These are phyloP conservation scores for Neoscytalidium dimidiatum DNA, from an alignment of 2,329 filamentous ascomycete species.

Conservation along the genomic window DNA sequence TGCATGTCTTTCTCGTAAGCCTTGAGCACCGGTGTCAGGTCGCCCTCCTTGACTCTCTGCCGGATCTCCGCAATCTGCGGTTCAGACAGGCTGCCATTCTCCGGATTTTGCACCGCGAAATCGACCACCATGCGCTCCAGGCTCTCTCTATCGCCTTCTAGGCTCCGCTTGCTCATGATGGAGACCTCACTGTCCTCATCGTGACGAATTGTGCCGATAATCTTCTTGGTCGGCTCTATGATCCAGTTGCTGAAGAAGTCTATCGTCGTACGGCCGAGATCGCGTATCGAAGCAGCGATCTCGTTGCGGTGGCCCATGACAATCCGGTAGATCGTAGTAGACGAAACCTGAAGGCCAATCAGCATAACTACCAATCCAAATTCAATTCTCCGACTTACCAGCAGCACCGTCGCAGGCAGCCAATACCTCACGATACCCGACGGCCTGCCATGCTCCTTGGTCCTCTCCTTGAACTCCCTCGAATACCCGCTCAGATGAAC, in stretches of 20 bases:
- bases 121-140: slow-evolving; percentile 98
- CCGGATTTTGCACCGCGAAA: slow-evolving; percentile 82
- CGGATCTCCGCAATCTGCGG: slow-evolving; percentile 73
- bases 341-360: slow-evolving; percentile 53
- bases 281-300: slow-evolving; percentile 76
- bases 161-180: slow-evolving; percentile 90
- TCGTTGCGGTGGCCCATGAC: slow-evolving; percentile 73
- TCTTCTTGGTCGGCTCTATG: slow-evolving; percentile 76
- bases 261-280: slow-evolving; percentile 74
- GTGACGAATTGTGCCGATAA: slow-evolving; percentile 90
- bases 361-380: slow-evolving; percentile 26
- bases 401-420: slow-evolving; percentile 70
- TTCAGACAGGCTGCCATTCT: slow-evolving; percentile 63
- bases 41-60: slow-evolving; percentile 81
- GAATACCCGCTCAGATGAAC: slow-evolving; percentile 69
- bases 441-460: slow-evolving; percentile 72
- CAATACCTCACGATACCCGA: slow-evolving; percentile 80
- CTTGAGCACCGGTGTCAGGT: slow-evolving; percentile 85
- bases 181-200: slow-evolving; percentile 92
- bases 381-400: slow-evolving; percentile 38
- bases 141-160: slow-evolving; percentile 86
- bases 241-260: slow-evolving; percentile 99
- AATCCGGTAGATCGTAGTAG: slow-evolving; percentile 81
- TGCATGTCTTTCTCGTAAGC: slow-evolving; percentile 90
- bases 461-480: slow-evolving; percentile 56